Conservation (phyloP, 2,329 filamentous ascomycete genomes). For the Penicillium sumatraense region DNA sequence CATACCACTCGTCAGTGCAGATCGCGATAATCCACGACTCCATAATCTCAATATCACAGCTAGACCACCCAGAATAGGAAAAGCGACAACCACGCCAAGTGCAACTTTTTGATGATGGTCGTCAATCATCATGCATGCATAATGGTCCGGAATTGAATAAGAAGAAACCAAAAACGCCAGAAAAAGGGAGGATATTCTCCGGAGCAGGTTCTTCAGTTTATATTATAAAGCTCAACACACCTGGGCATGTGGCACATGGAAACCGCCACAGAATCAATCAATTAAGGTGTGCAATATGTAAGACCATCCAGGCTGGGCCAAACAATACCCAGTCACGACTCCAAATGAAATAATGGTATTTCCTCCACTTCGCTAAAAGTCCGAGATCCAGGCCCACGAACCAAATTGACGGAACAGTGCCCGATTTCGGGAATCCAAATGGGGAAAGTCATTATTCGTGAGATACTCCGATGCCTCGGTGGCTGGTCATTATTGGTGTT, state of each 20-base stretch:
- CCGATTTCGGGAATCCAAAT: not conserved
- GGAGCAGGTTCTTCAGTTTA: not conserved
- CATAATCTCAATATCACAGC: constrained; percentile 30
- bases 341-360: not conserved
- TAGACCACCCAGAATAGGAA: constrained; percentile 28
- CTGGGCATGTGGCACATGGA: too few relatives aligned
- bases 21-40: constrained; percentile 29
- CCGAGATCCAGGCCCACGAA: not conserved
- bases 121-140: constrained; percentile 22
- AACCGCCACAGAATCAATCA: not conserved
- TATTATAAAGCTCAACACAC: constrained; percentile 2
- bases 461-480: not conserved
- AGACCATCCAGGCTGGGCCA: too few relatives aligned
- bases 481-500: not conserved
- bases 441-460: not conserved
- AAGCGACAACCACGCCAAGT: constrained; percentile 29
- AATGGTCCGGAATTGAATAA: not conserved
- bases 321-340: not conserved
- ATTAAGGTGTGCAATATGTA: not conserved
- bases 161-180: not conserved
- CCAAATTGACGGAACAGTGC: not conserved
- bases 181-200: not conserved
- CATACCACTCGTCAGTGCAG: constrained; percentile 26
- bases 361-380: not conserved
- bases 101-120: constrained; percentile 27